phyloP scores from a whole-genome alignment of 1,139 yeast genomes.

The Blastobotrys illinoisensis region DNA sequence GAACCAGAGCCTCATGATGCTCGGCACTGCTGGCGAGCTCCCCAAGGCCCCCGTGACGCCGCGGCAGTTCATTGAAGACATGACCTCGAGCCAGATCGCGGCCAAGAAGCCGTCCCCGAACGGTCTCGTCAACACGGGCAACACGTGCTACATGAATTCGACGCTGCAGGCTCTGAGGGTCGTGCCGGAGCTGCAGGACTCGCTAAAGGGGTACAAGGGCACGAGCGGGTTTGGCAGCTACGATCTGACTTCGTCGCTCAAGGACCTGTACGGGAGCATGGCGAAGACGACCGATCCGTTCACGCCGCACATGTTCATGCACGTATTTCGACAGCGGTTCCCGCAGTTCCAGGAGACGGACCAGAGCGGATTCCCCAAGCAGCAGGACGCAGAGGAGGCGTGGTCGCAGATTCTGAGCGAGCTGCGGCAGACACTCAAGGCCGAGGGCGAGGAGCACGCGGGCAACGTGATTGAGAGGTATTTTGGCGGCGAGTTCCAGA shows the following conservation, averaged over 20 bases:
- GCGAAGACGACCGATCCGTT: constrained; percentile 27
- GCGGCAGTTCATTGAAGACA: constrained; percentile 64
- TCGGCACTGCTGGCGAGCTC: constrained; percentile 82
- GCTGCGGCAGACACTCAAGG: constrained; percentile 35
- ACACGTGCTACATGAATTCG: constrained; percentile 91
- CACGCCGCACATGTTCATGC: constrained; percentile 58
- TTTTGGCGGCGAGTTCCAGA: constrained; percentile 62
- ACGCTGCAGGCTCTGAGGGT: constrained; percentile 75
- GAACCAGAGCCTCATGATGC: constrained; percentile 72
- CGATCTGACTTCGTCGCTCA: constrained; percentile 28
- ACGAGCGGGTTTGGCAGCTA: constrained; percentile 14
- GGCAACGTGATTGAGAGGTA: constrained; percentile 43
- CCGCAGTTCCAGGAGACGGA: constrained; percentile 86
- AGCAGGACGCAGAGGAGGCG: constrained; percentile 98
- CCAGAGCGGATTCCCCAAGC: constrained; percentile 68
- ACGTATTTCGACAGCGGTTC: constrained; percentile 40
- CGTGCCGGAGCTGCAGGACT: constrained; percentile 50
- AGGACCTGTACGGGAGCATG: constrained; percentile 33
- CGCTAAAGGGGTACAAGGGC: constrained; percentile 24
- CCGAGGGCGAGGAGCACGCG: constrained; percentile 11
- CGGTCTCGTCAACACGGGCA: constrained; percentile 84
- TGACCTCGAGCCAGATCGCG: constrained; percentile 43
- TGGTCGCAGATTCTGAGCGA: constrained; percentile 69
- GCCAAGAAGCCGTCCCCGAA: constrained; percentile 46
- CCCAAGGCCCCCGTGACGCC: constrained; percentile 51